phyloP scores from a whole-genome alignment of 2,329 filamentous ascomycete species.

The Curvularia spicifera region DNA sequence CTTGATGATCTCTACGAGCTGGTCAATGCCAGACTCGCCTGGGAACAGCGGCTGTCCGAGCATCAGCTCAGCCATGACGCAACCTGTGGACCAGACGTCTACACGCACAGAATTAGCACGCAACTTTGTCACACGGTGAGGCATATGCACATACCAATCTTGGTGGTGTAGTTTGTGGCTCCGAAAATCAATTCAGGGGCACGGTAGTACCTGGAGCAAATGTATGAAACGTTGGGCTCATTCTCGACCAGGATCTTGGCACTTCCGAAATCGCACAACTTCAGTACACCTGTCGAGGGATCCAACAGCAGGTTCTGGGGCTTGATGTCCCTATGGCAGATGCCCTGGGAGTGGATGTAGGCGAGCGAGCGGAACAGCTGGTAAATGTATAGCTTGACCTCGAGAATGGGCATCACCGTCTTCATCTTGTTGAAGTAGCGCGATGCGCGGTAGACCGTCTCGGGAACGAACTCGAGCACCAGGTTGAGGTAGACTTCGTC shows the following conservation, averaged over 20 bases:
- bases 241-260: slow-evolving; percentile 99
- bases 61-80: slow-evolving; percentile 99
- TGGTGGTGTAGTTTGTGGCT: slow-evolving; percentile 98
- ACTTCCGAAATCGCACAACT: slow-evolving; percentile 98
- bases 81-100: slow-evolving; percentile 99
- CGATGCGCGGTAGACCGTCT: slow-evolving; percentile 97
- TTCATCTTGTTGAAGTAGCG: slow-evolving; percentile 99
- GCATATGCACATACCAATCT: slow-evolving; percentile 79
- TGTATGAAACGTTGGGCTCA: slow-evolving; percentile 99
- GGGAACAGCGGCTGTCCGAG: slow-evolving; percentile 97
- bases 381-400: slow-evolving; percentile 99
- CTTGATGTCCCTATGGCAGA: slow-evolving; percentile 99
- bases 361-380: slow-evolving; percentile 97
- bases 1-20: slow-evolving; percentile 99
- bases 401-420: slow-evolving; percentile 97
- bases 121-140: slow-evolving; percentile 10
- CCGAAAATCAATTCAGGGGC: slow-evolving; percentile 98
- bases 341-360: slow-evolving; percentile 99
- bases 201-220: slow-evolving; percentile 98
- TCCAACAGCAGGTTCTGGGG: slow-evolving; percentile 96
- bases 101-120: slow-evolving; percentile 28
- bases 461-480: slow-evolving; percentile 96
- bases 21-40: slow-evolving; percentile 97
- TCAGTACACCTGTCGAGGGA: slow-evolving; percentile 86
- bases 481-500: slow-evolving; percentile 99